Base-by-base conservation (phyloP, 257 asterid genomes). In the Petunia secreta region DNA sequence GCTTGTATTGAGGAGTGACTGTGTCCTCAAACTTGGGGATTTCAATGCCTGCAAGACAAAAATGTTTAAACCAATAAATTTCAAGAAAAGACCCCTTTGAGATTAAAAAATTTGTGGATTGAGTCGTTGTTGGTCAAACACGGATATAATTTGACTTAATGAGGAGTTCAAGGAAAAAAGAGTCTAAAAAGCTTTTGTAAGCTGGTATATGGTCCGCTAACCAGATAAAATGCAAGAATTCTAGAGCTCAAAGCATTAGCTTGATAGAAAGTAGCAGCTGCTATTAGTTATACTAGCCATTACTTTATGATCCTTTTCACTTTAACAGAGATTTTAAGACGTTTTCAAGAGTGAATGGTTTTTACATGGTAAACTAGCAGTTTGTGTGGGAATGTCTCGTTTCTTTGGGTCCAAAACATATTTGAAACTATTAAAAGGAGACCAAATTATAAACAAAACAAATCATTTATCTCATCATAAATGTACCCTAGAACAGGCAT, bases 1-100 rank as follows among this genome's bases (percentile, higher is more conserved):
- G 97, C 68, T 92, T 91, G 88, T 90, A 94, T 83, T 92, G 88
- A 62, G 97, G 98, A 75, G 97, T 92, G 84, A 92, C 98, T 43
- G 83, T 91, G 88, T 94, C 98, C 73, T 88, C 98, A 81, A 89
- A 92, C 86, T 90, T 86, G 8, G 98, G 98, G 84, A 94, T 85
- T 85, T 94, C 87, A 80, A 94, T 74, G 84, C 92, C 98, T 92
- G 87, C 87, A 86, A 25, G 44, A 44, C 75, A 82, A 75, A 62
- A 46, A 5, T 75, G 16, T 82, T 44, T 55, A 88, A 16, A 77
- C 6, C 77, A 50, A 39, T 10, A 71, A 2, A 69, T 46, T 44
- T 69, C 25, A 2, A 2, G 77, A 69, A 25, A 50, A 69, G 25
- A 2, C 25, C 59, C 13, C 13, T 0, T 6, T 69, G 1, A 68